A percentile compares a stretch with the other conserved stretches of the same genome.
phyloP scores from a whole-genome alignment of 768 basidiomycete genomes.

The Podaxis sp. region DNA sequence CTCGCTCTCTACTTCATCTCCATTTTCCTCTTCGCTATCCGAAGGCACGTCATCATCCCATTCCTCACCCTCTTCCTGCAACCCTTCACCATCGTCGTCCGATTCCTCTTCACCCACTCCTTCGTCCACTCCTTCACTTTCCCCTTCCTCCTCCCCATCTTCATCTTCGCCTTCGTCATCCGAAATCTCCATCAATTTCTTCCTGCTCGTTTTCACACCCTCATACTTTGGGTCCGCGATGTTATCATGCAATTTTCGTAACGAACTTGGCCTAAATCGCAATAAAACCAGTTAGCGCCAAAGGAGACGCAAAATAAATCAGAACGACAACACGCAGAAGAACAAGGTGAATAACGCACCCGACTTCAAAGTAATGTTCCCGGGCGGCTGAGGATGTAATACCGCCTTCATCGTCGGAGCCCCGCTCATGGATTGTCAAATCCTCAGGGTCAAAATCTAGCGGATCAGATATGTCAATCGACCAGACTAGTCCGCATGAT shows the following conservation, averaged over 20 bases:
- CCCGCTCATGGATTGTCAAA: slow-evolving; percentile 41
- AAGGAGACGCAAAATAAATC: slow-evolving; percentile 1
- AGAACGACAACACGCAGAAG: not conserved
- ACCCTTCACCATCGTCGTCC: slow-evolving; percentile 2
- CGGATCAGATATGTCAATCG: slow-evolving; percentile 7
- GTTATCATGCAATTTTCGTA: slow-evolving; percentile 63
- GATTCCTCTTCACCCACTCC: slow-evolving; percentile 22
- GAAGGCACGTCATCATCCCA: slow-evolving; percentile 12
- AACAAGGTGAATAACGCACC: slow-evolving; percentile 40
- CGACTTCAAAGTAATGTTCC: slow-evolving; percentile 84
- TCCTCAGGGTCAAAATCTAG: slow-evolving; percentile 78
- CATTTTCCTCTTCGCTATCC: slow-evolving; percentile 18
- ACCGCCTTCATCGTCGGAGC: slow-evolving; percentile 38
- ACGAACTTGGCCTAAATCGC: slow-evolving; percentile 53
- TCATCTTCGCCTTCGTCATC: slow-evolving; percentile 26
- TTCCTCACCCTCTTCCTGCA: too few species aligned
- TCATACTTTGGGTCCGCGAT: slow-evolving; percentile 78
- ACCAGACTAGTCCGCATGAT: not conserved
- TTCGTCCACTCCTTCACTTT: slow-evolving; percentile 23
- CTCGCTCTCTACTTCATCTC: slow-evolving; percentile 14
- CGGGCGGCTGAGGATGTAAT: slow-evolving; percentile 35
- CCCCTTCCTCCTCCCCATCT: slow-evolving; percentile 15
- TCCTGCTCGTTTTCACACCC: slow-evolving; percentile 60
- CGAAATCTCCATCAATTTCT: slow-evolving; percentile 44
- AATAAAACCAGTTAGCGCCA: not conserved